These are phyloP conservation scores for Tolypocladium nubicola DNA, from an alignment of 2,329 filamentous ascomycete genomes.

Conservation along the genomic window DNA sequence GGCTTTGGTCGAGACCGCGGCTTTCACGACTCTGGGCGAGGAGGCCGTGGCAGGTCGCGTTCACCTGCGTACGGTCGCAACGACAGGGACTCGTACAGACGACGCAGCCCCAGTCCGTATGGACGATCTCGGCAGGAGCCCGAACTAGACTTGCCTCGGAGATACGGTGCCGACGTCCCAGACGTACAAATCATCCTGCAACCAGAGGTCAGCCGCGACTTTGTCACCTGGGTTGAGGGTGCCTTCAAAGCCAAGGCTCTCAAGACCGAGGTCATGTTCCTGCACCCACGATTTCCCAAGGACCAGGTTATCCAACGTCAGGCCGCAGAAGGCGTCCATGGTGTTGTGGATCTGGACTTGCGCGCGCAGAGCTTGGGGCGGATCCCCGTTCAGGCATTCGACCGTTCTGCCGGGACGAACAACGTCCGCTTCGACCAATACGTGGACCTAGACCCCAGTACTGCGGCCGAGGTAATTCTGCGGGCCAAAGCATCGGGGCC, in stretches of 20 bases:
- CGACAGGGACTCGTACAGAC: conserved; percentile 45
- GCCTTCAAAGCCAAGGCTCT: conserved; percentile 63
- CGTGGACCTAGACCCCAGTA: conserved; percentile 64
- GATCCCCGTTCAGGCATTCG: conserved; percentile 76
- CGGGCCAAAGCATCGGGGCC: conserved; percentile 47
- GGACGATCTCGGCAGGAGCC: conserved; percentile 35
- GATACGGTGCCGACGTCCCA: conserved; percentile 66
- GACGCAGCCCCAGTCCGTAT: conserved; percentile 60
- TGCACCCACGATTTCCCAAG: conserved; percentile 67
- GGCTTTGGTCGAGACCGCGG: conserved; percentile 40
- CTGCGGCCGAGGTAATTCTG: conserved; percentile 71
- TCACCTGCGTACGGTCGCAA: conserved; percentile 44
- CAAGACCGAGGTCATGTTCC: conserved; percentile 66
- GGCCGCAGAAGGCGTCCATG: conserved; percentile 79
- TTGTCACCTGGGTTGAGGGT: conserved; percentile 72
- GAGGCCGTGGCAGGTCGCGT: conserved; percentile 53
- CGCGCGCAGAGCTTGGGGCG: conserved; percentile 59
- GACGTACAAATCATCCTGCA: conserved; percentile 83
- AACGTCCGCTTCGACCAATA: conserved; percentile 85
- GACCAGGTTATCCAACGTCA: conserved; percentile 74
- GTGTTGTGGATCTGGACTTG: conserved; percentile 67
- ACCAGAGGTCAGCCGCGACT: conserved; percentile 67
- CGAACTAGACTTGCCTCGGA: conserved; percentile 61
- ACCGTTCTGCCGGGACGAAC: conserved; percentile 61
- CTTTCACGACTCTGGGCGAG: conserved; percentile 27